Evolutionary conservation across 139 green algal species (phyloP).

Genomic region (Trebouxia sp.): DNA sequence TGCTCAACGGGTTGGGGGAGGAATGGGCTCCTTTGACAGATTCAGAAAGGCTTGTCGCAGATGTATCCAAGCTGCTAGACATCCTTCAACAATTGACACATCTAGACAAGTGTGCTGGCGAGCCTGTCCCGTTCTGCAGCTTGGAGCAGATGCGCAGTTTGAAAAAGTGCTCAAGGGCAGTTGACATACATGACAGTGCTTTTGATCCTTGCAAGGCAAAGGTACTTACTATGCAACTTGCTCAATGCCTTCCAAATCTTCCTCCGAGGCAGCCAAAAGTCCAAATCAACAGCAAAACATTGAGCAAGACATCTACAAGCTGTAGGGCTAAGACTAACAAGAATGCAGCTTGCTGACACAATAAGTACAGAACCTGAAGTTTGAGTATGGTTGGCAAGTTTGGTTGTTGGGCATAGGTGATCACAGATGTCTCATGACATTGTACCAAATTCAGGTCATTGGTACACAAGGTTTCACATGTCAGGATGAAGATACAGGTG

Average conservation of each 20-base stretch:
- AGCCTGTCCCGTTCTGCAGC: neutral
- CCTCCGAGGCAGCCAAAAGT: neutral
- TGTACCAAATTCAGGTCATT: conserved; percentile 1
- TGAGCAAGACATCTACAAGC: conserved; percentile 5
- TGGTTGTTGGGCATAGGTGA: neutral
- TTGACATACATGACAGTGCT: conserved; percentile 10
- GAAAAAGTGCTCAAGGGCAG: conserved; percentile 13
- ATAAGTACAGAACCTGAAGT: neutral
- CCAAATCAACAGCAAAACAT: conserved; percentile 1
- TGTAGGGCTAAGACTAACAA: neutral
- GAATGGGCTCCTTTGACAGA: conserved; percentile 16
- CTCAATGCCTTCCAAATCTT: conserved; percentile 17
- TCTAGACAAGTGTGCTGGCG: conserved; percentile 7
- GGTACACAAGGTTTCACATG: conserved; percentile 13
- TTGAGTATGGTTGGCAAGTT: neutral
- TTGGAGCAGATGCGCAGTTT: conserved; percentile 16
- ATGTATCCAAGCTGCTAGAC: conserved; percentile 19
- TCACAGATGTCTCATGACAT: conserved; percentile 1
- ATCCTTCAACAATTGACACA: conserved; percentile 14
- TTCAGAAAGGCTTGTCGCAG: conserved; percentile 18
- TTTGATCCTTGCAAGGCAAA: conserved; percentile 4
- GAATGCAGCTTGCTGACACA: neutral
- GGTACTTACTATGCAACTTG: neutral
- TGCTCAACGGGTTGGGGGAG: conserved; percentile 9
- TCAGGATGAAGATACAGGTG: neutral